These are phyloP conservation scores for Heliophila coronopifolia DNA, from an alignment of 441 rosid genomes.

Conservation along the genomic window DNA sequence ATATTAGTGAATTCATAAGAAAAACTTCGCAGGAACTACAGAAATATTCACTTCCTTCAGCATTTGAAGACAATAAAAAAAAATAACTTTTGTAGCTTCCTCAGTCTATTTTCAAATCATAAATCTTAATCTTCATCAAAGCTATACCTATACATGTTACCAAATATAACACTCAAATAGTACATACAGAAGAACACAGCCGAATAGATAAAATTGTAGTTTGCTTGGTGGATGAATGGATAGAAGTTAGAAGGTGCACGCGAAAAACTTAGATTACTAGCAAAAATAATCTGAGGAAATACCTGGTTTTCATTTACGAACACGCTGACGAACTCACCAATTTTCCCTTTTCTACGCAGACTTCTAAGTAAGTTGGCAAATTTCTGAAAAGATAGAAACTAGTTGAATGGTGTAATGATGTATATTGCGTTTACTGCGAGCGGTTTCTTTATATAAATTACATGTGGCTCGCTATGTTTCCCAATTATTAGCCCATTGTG, in stretches of 20 bases:
- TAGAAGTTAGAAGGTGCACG: constrained; percentile 9
- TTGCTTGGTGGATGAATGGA: constrained; percentile 1
- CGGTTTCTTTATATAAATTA: constrained; percentile 20
- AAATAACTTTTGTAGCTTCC: not conserved
- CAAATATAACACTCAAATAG: not conserved
- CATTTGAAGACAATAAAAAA: too few species aligned
- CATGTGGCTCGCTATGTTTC: constrained; percentile 93
- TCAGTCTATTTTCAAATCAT: not conserved
- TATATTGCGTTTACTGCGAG: constrained; percentile 10
- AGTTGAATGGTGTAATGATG: constrained; percentile 6
- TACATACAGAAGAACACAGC: constrained; percentile 6
- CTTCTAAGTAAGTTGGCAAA: constrained; percentile 68
- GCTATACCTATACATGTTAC: not conserved
- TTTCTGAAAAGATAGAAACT: constrained; percentile 37
- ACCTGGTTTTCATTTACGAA: constrained; percentile 96
- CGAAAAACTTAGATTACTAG: not conserved
- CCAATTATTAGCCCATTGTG: constrained; percentile 91
- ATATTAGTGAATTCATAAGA: not conserved
- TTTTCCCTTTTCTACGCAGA: constrained; percentile 83
- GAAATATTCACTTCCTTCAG: too few species aligned
- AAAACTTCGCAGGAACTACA: not conserved
- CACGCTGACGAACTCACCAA: constrained; percentile 86
- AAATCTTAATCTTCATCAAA: constrained; percentile 4
- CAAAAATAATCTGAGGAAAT: constrained; percentile 18
- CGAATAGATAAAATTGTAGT: not conserved